These are phyloP conservation scores for sweet orange (Citrus sinensis) DNA, from an alignment of 345 rosid species.

Conservation along the genomic window DNA sequence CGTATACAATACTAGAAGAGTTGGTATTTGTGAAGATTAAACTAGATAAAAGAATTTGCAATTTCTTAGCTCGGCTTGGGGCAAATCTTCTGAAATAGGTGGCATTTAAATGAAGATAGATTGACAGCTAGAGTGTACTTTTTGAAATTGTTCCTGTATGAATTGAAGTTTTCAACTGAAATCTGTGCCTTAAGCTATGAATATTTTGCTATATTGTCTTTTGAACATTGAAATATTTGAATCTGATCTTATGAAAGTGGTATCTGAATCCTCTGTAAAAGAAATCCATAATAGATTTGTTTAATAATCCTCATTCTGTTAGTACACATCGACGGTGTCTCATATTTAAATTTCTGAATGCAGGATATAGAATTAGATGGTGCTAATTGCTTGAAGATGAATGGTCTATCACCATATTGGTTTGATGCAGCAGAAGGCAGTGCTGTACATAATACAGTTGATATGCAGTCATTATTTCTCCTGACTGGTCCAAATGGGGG, in stretches of 20 bases:
- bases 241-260: background rate
- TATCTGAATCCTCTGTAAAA: background rate
- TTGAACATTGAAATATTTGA: background rate
- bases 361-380: constrained; percentile 47
- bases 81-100: background rate
- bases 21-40: background rate
- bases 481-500: constrained; percentile 98
- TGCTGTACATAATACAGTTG: constrained; percentile 78
- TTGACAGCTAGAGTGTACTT: background rate
- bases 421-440: constrained; percentile 80
- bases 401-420: constrained; percentile 91
- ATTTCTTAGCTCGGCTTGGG: background rate
- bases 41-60: background rate
- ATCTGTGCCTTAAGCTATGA: background rate
- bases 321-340: background rate
- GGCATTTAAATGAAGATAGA: background rate
- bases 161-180: background rate
- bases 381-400: constrained; percentile 50
- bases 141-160: background rate
- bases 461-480: constrained; percentile 79
- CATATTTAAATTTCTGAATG: constrained; percentile 1
- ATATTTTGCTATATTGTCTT: background rate
- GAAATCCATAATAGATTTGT: background rate
- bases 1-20: background rate
- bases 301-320: background rate